phyloP scores from a whole-genome alignment of 2,329 filamentous ascomycete species.

The Diaporthe capsici region DNA sequence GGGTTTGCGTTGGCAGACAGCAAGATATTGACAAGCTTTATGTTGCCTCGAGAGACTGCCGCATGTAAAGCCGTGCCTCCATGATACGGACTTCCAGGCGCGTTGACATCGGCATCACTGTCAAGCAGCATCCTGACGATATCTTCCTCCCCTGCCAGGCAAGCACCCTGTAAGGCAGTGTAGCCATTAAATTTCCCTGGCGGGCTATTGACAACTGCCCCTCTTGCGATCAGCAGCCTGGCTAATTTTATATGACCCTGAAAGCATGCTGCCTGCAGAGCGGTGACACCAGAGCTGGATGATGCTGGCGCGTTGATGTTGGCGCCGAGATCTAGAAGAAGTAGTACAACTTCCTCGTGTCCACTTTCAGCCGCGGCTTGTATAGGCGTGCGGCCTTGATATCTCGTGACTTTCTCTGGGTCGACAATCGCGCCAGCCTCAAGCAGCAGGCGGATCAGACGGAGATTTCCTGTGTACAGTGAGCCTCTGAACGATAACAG shows the following conservation, averaged over 20 bases:
- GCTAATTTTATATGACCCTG: constrained; percentile 38
- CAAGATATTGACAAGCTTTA: constrained; percentile 40
- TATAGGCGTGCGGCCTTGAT: constrained; percentile 55
- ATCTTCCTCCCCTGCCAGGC: constrained; percentile 54
- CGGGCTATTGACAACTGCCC: constrained; percentile 44
- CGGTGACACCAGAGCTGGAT: constrained; percentile 43
- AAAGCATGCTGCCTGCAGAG: constrained; percentile 45
- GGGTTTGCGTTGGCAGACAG: constrained; percentile 40
- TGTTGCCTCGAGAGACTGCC: constrained; percentile 41
- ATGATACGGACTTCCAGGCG: constrained; percentile 43
- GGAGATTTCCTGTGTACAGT: constrained; percentile 35
- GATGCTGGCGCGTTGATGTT: constrained; percentile 51
- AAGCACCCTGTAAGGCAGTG: constrained; percentile 53
- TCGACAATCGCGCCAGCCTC: constrained; percentile 49
- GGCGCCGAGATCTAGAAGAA: constrained; percentile 53
- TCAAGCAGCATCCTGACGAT: constrained; percentile 44
- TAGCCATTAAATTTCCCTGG: constrained; percentile 45
- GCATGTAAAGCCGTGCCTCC: constrained; percentile 45
- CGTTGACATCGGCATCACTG: constrained; percentile 45
- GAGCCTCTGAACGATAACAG: neutral
- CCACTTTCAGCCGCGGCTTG: constrained; percentile 53
- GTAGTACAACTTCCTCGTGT: constrained; percentile 45
- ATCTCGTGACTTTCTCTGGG: constrained; percentile 49
- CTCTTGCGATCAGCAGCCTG: constrained; percentile 37
- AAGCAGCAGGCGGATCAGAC: constrained; percentile 49